Conservation (phyloP, 129 eudicot genomes). For the Chrysanthemum seticuspe region DNA sequence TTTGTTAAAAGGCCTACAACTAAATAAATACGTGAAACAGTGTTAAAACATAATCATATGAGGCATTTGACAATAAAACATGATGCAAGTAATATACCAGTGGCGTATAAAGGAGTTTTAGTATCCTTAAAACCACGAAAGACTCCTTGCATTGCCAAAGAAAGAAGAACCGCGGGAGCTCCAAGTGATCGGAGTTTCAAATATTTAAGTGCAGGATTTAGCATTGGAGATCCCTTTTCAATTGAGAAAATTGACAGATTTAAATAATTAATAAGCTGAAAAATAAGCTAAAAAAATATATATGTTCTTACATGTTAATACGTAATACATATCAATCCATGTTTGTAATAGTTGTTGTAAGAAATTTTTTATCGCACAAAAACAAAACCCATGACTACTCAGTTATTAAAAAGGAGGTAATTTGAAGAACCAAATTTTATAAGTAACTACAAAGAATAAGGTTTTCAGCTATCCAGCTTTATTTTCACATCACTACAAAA, state of each 20-base stretch:
- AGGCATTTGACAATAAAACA: background rate
- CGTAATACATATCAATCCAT: too few species aligned
- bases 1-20: constrained; percentile 63
- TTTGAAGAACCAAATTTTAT: too few species aligned
- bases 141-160: constrained; percentile 57
- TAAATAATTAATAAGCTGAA: background rate
- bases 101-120: constrained; percentile 55
- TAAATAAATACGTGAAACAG: constrained; percentile 11
- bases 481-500: too few species aligned
- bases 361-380: too few species aligned
- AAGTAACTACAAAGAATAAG: too few species aligned
- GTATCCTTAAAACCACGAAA: constrained; percentile 57
- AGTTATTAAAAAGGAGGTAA: too few species aligned
- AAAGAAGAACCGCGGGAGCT: constrained; percentile 54
- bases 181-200: constrained; percentile 46
- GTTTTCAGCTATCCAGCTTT: too few species aligned
- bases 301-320: background rate
- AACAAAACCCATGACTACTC: too few species aligned
- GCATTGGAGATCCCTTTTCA: constrained; percentile 41
- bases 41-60: background rate
- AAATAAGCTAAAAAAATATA: background rate
- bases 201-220: constrained; percentile 40
- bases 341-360: too few species aligned
- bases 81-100: constrained; percentile 37
- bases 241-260: background rate